These are phyloP conservation scores for Hemerocallis citrina DNA, from an alignment of 106 monocot species.

Conservation along the genomic window DNA sequence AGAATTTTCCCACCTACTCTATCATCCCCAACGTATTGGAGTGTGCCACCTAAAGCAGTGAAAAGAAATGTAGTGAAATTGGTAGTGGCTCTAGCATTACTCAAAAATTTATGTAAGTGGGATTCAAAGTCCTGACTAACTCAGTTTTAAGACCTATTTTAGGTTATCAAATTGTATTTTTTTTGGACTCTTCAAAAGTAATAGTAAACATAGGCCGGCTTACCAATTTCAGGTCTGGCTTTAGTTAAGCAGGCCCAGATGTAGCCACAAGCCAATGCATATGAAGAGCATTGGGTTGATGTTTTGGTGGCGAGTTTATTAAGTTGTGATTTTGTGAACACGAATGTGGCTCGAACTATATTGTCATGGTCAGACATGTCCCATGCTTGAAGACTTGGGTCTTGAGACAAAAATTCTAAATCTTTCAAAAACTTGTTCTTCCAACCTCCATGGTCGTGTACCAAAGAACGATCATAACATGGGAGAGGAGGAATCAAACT, in stretches of 20 bases:
- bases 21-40: too few species aligned
- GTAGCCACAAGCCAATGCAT: slow-evolving; percentile 14
- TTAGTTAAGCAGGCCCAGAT: slow-evolving; percentile 21
- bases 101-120: too few species aligned
- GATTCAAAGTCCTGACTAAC: too few species aligned
- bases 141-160: too few species aligned
- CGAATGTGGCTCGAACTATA: slow-evolving; percentile 8
- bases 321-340: neutral
- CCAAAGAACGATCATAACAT: slow-evolving; percentile 3
- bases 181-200: too few species aligned
- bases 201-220: too few species aligned
- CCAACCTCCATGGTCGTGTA: slow-evolving; percentile 11
- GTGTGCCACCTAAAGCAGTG: too few species aligned
- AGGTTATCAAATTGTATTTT: too few species aligned
- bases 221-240: neutral
- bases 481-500: too few species aligned
- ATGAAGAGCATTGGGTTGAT: slow-evolving; percentile 17
- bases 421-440: slow-evolving; percentile 6
- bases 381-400: slow-evolving; percentile 1
- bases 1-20: too few species aligned
- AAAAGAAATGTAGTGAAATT: too few species aligned
- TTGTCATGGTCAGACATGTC: neutral
- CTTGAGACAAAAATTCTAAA: neutral
- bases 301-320: neutral
- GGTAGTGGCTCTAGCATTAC: too few species aligned